Evolutionary conservation across 164 flowering plant species (phyloP).

Genomic region (Pachysandra terminalis): DNA sequence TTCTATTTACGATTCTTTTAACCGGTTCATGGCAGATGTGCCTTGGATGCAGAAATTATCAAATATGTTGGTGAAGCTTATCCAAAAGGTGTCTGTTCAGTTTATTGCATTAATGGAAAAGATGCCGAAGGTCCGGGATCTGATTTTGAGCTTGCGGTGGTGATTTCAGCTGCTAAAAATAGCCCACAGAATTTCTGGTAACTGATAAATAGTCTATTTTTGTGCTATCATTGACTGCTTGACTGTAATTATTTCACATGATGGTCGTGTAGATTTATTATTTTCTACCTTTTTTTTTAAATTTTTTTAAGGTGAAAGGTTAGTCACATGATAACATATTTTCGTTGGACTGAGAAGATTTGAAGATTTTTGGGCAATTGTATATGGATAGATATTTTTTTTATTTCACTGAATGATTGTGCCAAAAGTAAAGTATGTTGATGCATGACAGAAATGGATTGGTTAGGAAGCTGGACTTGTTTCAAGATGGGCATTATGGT

Average conservation of each 20-base stretch:
- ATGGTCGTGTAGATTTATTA: background rate
- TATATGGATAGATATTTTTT: no score
- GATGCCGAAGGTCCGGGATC: slow-evolving; percentile 88
- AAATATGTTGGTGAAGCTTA: slow-evolving; percentile 84
- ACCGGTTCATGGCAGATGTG: slow-evolving; percentile 51
- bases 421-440: no score
- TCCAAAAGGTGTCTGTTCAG: slow-evolving; percentile 87
- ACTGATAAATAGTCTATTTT: background rate
- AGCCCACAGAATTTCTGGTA: slow-evolving; percentile 98
- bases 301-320: background rate
- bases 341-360: background rate
- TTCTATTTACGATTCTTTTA: slow-evolving; percentile 4
- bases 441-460: no score
- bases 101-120: slow-evolving; percentile 74
- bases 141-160: slow-evolving; percentile 84
- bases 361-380: background rate
- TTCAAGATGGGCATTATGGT: no score
- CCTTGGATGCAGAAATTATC: slow-evolving; percentile 75
- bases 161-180: slow-evolving; percentile 74
- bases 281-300: no score
- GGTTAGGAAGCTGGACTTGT: no score
- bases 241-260: background rate
- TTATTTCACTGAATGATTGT: no score
- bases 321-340: background rate
- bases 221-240: background rate